phyloP scores from a whole-genome alignment of 768 basidiomycete species.

The Xerocomus spinulosus region DNA sequence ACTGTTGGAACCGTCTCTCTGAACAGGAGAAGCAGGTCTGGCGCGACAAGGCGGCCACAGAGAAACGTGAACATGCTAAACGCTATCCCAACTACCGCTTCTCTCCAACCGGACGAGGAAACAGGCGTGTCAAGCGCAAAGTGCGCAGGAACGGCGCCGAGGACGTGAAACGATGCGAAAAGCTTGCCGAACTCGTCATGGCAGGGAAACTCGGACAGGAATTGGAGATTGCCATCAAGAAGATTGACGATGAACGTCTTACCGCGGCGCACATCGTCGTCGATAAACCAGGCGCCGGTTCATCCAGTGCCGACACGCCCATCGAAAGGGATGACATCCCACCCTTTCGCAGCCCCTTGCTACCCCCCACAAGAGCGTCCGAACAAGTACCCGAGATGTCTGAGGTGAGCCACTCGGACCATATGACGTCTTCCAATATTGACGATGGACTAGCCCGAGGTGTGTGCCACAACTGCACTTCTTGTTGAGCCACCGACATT shows the following conservation, averaged over 20 bases:
- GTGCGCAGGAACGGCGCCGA: slow-evolving; percentile 47
- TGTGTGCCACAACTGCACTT: background rate
- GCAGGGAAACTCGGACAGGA: slow-evolving; percentile 48
- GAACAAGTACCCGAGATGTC: background rate
- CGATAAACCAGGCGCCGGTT: background rate
- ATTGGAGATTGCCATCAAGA: slow-evolving; percentile 41
- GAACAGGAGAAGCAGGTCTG: slow-evolving; percentile 49
- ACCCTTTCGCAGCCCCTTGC: slow-evolving; percentile 27
- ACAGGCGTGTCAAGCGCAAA: slow-evolving; percentile 45
- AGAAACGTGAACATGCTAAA: slow-evolving; percentile 45
- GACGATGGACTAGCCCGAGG: slow-evolving; percentile 7
- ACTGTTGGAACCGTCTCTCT: slow-evolving; percentile 51
- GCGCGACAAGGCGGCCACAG: slow-evolving; percentile 46
- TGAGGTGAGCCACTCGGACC: slow-evolving; percentile 11
- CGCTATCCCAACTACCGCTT: slow-evolving; percentile 56
- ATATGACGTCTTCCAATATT: background rate
- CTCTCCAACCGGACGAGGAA: slow-evolving; percentile 40
- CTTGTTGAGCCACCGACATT: slow-evolving; percentile 3
- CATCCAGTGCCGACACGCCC: background rate
- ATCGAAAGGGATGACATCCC: slow-evolving; percentile 14
- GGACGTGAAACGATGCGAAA: slow-evolving; percentile 46
- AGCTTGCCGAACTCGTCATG: slow-evolving; percentile 47
- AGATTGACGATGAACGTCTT: slow-evolving; percentile 22
- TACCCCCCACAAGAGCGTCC: slow-evolving; percentile 20
- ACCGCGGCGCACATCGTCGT: background rate